A percentile compares a stretch with the other conserved stretches of the same genome.
Conservation (phyloP, 164 flowering plant species). For the Litsea cubeba region DNA sequence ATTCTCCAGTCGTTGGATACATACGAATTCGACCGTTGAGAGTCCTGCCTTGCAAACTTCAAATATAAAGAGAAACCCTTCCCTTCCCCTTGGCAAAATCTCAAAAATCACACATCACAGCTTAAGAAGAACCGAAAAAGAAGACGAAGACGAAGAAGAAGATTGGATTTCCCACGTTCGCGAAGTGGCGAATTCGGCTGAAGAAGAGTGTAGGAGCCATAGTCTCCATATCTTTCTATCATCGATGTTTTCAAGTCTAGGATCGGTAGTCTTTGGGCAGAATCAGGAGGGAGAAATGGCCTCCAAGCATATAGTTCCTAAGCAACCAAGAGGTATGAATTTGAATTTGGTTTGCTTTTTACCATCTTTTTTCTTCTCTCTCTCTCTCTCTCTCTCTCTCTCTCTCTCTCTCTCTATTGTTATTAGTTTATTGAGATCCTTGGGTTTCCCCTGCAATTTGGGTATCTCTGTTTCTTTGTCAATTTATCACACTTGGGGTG, state of each 20-base stretch:
- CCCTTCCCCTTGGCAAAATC: neutral
- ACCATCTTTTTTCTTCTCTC: neutral
- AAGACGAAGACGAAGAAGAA: neutral
- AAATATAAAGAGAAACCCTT: neutral
- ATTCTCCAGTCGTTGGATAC: neutral
- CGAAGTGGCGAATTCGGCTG: neutral
- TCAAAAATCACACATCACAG: too few species aligned
- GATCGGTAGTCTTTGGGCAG: neutral
- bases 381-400: too few species aligned
- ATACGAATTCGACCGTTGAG: neutral
- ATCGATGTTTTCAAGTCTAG: neutral
- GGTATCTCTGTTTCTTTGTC: too few species aligned
- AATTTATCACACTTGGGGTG: too few species aligned
- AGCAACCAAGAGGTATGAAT: neutral
- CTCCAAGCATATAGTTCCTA: neutral
- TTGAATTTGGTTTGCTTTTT: too few species aligned
- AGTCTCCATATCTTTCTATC: neutral
- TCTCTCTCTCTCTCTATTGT: too few species aligned
- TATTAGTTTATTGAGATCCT: too few species aligned
- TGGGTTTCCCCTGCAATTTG: too few species aligned
- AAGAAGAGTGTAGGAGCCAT: neutral
- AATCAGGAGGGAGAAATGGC: neutral
- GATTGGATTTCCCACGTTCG: neutral
- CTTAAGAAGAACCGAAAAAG: neutral
- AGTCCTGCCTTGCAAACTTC: neutral